Base-by-base conservation (phyloP, 2,329 filamentous ascomycete genomes). In the Diaporthe vexans region DNA sequence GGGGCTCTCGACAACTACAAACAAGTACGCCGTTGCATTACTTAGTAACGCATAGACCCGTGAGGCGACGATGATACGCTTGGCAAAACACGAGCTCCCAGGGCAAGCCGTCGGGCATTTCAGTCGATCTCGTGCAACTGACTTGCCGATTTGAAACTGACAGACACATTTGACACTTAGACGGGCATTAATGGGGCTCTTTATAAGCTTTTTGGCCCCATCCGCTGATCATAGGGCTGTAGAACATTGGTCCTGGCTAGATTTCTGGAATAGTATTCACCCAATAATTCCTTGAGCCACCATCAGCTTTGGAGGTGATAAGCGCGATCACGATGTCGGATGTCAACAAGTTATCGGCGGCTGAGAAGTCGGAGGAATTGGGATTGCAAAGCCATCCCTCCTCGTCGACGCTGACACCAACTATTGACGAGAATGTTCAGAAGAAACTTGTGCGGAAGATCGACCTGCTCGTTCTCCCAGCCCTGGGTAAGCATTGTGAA, bases 61-160 rank as follows among this genome's bases (percentile, higher is more conserved):
- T 52, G 61, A 15, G 51, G 61, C 61, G 61, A 35, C 61, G 61
- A 67, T 67, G 61, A 67, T 67, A 67, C 61, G 61, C 61, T 67
- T 67, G 61, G 61, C 61, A 67, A 67, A 67, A 67, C 61, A 37
- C 43, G 13, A 51, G 46, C 19, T 67, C 63, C 63, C 26, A 51
- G 37, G 37, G 46, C 63, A 67, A 35, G 21, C 19, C 21, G 9
- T 21, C 29, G 63, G 63, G 29, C 46, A 52, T n/a, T 37, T 52
- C 21, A 52, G 33, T 52, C 46, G 63, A 67, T 67, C 63, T 37
- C 9, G 63, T 52, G 11, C 21, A 24, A 26, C 37, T 67, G 46
- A 67, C 63, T 52, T 35, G 63, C 63, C 63, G 63, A 52, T 67
- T 46, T 67, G 63, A 67, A 67, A 67, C 63, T 67, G 63, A 52